Percentiles rank a stretch among this genome's conserved stretches.
phyloP scores from a whole-genome alignment of 2,329 filamentous ascomycete species.

The Alternaria atra region DNA sequence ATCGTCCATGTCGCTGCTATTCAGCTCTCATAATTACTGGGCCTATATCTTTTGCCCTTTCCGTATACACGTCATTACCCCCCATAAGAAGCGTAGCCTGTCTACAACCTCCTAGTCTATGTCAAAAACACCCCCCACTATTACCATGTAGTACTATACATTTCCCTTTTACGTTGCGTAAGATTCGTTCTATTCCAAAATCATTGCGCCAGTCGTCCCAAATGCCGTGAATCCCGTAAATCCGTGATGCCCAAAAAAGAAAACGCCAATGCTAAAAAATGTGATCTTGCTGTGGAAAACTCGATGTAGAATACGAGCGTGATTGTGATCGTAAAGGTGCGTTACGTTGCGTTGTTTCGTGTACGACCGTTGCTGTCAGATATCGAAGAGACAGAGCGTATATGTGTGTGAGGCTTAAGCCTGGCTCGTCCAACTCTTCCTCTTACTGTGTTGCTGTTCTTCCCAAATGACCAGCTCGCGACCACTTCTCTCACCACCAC shows the following conservation, averaged over 20 bases:
- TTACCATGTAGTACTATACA: constrained; percentile 4
- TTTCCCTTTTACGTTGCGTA: not conserved
- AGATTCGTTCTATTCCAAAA: not conserved
- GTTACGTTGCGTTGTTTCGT: not conserved
- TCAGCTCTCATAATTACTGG: not conserved
- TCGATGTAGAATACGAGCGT: not conserved
- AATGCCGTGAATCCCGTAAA: constrained; percentile 2
- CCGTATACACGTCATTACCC: not conserved
- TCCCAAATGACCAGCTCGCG: constrained; percentile 50
- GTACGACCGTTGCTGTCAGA: not conserved
- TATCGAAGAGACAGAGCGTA: too few species aligned
- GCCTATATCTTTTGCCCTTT: not conserved
- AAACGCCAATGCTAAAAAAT: constrained; percentile 11
- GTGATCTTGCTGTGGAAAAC: not conserved
- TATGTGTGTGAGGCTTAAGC: not conserved
- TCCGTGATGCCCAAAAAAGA: not conserved
- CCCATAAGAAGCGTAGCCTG: not conserved
- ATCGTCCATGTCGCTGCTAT: not conserved
- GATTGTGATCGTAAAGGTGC: not conserved
- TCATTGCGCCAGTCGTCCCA: not conserved
- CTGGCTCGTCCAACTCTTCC: constrained; percentile 38
- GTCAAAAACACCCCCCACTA: not conserved
- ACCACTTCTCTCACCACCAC: constrained; percentile 44
- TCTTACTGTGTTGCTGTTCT: constrained; percentile 41
- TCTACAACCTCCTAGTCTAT: not conserved